phyloP scores from a whole-genome alignment of 2,329 filamentous ascomycete genomes.

The Ophiostoma piceae region DNA sequence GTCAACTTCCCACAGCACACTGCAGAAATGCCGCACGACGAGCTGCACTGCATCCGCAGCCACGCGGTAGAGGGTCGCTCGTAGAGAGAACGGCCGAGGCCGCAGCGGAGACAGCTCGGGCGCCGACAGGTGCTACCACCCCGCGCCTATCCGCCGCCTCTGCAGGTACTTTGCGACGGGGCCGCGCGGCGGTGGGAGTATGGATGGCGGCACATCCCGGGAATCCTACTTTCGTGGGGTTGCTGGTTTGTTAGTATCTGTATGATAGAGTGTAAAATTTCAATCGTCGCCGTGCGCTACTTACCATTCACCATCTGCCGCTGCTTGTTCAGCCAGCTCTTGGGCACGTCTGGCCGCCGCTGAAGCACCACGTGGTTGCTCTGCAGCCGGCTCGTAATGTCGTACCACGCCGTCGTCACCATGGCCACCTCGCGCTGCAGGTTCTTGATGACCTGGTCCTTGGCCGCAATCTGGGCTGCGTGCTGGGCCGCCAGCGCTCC shows the following conservation, averaged over 20 bases:
- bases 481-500: slow-evolving; percentile 18
- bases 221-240: slow-evolving; percentile 28
- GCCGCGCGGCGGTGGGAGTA: neutral
- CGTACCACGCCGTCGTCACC: slow-evolving; percentile 81
- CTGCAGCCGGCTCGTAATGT: slow-evolving; percentile 70
- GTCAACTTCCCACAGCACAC: neutral
- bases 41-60: neutral
- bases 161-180: neutral
- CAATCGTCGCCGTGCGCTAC: neutral
- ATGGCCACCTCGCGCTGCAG: slow-evolving; percentile 72
- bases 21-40: neutral
- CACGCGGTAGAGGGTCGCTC: neutral
- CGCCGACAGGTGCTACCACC: slow-evolving; percentile 10
- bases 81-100: too few species aligned
- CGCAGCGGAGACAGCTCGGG: neutral
- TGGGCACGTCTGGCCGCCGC: slow-evolving; percentile 66
- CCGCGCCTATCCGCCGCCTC: slow-evolving; percentile 4
- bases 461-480: slow-evolving; percentile 40
- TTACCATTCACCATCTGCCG: slow-evolving; percentile 59
- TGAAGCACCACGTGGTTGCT: slow-evolving; percentile 78
- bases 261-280: neutral
- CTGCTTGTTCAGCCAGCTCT: slow-evolving; percentile 82
- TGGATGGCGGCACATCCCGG: neutral
- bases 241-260: slow-evolving; percentile 20
- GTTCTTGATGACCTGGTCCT: slow-evolving; percentile 57